Conservation (phyloP, 495 filamentous ascomycete genomes). For the Bryoglossum gracile region DNA sequence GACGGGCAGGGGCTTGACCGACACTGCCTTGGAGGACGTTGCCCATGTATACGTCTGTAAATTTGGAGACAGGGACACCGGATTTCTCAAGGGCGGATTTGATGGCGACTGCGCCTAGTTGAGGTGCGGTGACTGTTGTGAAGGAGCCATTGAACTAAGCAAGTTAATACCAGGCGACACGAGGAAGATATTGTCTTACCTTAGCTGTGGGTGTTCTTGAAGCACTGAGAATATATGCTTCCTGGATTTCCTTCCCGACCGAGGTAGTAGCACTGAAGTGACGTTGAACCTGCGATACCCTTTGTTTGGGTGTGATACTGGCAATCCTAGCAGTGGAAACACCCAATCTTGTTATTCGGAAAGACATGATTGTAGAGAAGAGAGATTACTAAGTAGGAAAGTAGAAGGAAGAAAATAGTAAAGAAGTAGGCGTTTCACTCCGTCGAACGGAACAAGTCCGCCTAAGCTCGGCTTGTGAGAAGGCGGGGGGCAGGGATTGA, state of each 20-base stretch:
- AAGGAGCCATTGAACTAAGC: conserved; percentile 87
- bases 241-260: conserved; percentile 62
- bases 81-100: conserved; percentile 81
- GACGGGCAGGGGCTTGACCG: conserved; percentile 87
- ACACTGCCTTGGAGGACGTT: conserved; percentile 82
- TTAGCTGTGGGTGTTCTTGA: conserved; percentile 83
- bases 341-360: conserved; percentile 11
- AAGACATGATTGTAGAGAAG: conserved; percentile 19
- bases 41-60: conserved; percentile 93
- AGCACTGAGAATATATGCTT: conserved; percentile 86
- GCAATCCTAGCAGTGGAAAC: conserved; percentile 17
- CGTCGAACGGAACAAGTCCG: background rate
- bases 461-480: conserved; percentile 5
- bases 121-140: conserved; percentile 69
- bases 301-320: conserved; percentile 25
- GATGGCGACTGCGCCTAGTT: conserved; percentile 82
- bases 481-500: background rate
- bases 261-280: conserved; percentile 59
- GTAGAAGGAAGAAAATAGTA: conserved; percentile 1
- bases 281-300: conserved; percentile 43
- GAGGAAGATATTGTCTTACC: conserved; percentile 37
- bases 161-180: background rate
- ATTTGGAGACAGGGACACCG: conserved; percentile 63
- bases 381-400: background rate
- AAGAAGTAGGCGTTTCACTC: background rate